Percentiles rank a stretch among this genome's conserved stretches.
Evolutionary conservation across 129 eudicot genomes (phyloP).

Genomic region (Solidago caesia): DNA sequence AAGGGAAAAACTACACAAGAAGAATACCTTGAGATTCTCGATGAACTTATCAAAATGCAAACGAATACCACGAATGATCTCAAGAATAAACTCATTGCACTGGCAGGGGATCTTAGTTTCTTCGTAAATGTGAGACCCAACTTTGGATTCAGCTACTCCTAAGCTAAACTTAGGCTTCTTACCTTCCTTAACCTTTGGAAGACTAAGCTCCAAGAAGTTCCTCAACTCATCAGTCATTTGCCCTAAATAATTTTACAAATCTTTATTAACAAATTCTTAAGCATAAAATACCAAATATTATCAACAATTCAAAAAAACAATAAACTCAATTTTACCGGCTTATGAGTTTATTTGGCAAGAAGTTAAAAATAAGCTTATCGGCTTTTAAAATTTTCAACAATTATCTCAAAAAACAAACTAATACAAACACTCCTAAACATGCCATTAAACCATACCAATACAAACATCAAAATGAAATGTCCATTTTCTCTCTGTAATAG

Average conservation of each 20-base stretch:
- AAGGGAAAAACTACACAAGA: neutral
- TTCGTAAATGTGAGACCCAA: slow-evolving; percentile 77
- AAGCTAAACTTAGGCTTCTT: slow-evolving; percentile 72
- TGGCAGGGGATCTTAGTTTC: slow-evolving; percentile 89
- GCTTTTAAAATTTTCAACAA: neutral
- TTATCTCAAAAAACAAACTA: neutral
- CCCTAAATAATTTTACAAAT: slow-evolving; percentile 35
- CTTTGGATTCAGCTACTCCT: slow-evolving; percentile 81
- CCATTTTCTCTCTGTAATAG: neutral
- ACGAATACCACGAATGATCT: slow-evolving; percentile 89
- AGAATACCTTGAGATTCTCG: slow-evolving; percentile 62
- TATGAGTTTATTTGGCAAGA: neutral
- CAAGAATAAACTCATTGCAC: slow-evolving; percentile 78
- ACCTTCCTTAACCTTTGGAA: slow-evolving; percentile 84
- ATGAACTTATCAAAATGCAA: slow-evolving; percentile 77
- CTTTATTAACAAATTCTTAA: neutral
- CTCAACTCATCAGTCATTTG: slow-evolving; percentile 93
- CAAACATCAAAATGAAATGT: neutral
- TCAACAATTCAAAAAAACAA: neutral
- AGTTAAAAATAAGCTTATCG: neutral
- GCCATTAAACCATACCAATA: neutral
- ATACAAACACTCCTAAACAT: neutral
- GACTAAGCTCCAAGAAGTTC: slow-evolving; percentile 73
- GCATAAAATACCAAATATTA: neutral
- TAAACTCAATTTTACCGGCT: neutral